These are phyloP conservation scores for Kickxella alabastrina DNA, from an alignment of 192 early-diverging fungal species.

Conservation along the genomic window DNA sequence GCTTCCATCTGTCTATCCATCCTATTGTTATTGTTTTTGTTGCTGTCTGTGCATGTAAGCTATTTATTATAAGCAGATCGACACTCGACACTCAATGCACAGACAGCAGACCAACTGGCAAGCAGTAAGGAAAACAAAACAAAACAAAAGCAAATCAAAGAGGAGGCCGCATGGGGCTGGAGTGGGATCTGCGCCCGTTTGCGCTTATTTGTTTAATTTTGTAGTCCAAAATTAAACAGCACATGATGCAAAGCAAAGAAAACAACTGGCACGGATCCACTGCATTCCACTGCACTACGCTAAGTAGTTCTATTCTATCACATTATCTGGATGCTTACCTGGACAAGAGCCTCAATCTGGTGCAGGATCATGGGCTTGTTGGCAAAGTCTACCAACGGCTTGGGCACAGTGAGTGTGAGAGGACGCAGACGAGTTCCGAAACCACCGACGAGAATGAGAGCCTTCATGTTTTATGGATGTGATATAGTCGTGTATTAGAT, in stretches of 20 bases:
- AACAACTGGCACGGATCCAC: conserved; percentile 2
- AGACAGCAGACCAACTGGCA: too few species aligned
- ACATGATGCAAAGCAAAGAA: conserved; percentile 6
- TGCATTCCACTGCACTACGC: too few species aligned
- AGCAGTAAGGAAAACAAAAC: neutral
- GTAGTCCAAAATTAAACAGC: too few species aligned
- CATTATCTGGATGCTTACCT: too few species aligned
- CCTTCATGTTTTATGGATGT: conserved; percentile 62
- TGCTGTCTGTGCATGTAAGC: neutral
- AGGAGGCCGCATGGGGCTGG: too few species aligned
- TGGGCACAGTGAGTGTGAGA: conserved; percentile 92
- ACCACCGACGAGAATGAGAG: conserved; percentile 82
- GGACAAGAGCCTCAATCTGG: conserved; percentile 94
- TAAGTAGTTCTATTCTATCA: too few species aligned
- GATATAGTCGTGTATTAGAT: neutral
- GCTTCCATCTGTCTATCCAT: neutral
- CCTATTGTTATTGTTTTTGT: neutral
- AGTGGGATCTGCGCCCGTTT: too few species aligned
- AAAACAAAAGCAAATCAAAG: too few species aligned
- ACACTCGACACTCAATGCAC: too few species aligned
- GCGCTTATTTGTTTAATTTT: too few species aligned
- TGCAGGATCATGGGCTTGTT: conserved; percentile 99
- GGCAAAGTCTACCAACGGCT: conserved; percentile 99
- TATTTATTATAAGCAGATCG: neutral
- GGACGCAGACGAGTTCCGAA: conserved; percentile 98